A percentile compares a stretch with the other conserved stretches of the same genome.
phyloP scores from a whole-genome alignment of 2,329 filamentous ascomycete species.

The Colletotrichum sidae region DNA sequence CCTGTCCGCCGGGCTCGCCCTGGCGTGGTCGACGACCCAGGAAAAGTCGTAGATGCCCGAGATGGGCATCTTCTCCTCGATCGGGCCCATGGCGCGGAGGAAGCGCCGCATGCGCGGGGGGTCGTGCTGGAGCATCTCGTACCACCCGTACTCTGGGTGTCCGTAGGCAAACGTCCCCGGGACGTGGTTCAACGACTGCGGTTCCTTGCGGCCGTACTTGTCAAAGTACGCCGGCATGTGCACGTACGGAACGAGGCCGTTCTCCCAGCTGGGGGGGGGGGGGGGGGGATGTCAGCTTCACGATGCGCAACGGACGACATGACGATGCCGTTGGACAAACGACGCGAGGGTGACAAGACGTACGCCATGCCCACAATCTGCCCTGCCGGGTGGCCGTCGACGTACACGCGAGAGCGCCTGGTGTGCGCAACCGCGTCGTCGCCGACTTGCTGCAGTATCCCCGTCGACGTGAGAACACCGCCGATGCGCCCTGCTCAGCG shows the following conservation, averaged over 20 bases:
- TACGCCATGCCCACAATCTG: slow-evolving; percentile 33
- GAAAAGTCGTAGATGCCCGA: slow-evolving; percentile 47
- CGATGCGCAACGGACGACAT: not conserved
- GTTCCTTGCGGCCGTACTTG: slow-evolving; percentile 47
- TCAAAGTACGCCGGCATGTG: slow-evolving; percentile 48
- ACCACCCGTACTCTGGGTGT: slow-evolving; percentile 45
- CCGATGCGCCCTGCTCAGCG: slow-evolving; percentile 12
- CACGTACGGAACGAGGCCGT: slow-evolving; percentile 29
- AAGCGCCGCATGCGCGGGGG: slow-evolving; percentile 44
- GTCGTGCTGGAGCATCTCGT: slow-evolving; percentile 45
- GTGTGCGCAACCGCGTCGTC: slow-evolving; percentile 34
- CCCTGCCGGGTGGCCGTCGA: slow-evolving; percentile 22
- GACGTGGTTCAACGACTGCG: slow-evolving; percentile 42
- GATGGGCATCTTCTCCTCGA: slow-evolving; percentile 42
- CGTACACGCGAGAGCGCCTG: slow-evolving; percentile 26
- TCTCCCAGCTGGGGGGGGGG: slow-evolving; percentile 23
- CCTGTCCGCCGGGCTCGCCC: slow-evolving; percentile 27
- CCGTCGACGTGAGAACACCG: slow-evolving; percentile 30
- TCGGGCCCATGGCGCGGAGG: slow-evolving; percentile 46
- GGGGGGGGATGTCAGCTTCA: not conserved
- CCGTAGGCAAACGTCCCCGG: slow-evolving; percentile 45
- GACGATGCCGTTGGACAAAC: not conserved
- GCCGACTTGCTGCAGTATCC: slow-evolving; percentile 28
- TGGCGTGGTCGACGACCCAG: slow-evolving; percentile 42
- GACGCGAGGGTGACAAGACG: not conserved